Conservation (phyloP, 164 flowering plant genomes). For the Magnolia changhungtana region DNA sequence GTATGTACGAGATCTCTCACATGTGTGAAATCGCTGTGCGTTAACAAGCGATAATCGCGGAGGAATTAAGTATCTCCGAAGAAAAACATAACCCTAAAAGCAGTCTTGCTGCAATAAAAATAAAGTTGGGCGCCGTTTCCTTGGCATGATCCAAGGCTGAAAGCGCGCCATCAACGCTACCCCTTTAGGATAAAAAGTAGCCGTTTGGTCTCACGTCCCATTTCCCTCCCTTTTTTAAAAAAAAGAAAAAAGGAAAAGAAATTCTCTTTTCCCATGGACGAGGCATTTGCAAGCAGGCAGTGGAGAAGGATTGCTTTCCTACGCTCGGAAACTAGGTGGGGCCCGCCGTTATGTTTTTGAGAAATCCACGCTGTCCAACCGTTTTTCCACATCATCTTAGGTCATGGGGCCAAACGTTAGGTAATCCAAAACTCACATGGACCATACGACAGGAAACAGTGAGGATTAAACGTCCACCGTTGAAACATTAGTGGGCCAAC, state of each 20-base stretch:
- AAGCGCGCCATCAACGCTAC: conserved; percentile 22
- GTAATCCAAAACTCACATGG: no score
- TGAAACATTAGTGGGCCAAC: no score
- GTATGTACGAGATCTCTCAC: not conserved
- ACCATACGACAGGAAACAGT: no score
- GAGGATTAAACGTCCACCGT: no score
- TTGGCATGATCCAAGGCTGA: conserved; percentile 19
- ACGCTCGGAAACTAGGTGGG: no score
- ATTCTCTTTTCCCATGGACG: not conserved
- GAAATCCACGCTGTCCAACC: no score
- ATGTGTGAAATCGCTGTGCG: not conserved
- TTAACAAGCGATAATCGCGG: not conserved
- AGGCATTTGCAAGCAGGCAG: not conserved
- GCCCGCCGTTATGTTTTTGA: no score
- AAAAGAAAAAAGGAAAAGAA: not conserved
- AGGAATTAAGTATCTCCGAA: conserved; percentile 1
- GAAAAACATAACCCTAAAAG: not conserved
- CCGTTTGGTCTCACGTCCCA: conserved; percentile 10
- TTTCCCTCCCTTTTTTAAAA: not conserved
- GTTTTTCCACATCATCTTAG: no score
- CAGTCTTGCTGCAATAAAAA: not conserved
- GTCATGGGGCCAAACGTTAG: no score
- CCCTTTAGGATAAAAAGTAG: conserved; percentile 8
- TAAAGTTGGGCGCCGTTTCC: conserved; percentile 20
- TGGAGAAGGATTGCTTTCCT: no score